A percentile compares a stretch with the other conserved stretches of the same genome.
These are phyloP conservation scores for Talaromyces rugulosus DNA, from an alignment of 2,329 filamentous ascomycete genomes.

Conservation along the genomic window DNA sequence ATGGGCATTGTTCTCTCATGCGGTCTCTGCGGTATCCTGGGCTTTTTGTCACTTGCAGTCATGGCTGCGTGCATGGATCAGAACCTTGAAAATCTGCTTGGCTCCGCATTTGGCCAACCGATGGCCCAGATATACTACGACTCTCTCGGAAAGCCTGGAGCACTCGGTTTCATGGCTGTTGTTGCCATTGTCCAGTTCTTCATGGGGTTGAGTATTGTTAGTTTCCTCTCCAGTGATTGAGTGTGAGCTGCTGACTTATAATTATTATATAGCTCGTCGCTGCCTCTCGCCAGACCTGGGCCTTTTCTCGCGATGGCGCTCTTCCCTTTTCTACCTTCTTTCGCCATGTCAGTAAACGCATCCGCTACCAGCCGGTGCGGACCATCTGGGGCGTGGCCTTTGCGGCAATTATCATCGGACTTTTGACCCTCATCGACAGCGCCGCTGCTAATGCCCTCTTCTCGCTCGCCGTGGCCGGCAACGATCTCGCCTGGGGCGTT, in stretches of 20 bases:
- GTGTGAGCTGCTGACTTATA: background rate
- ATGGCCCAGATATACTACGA: slow-evolving; percentile 60
- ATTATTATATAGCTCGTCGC: slow-evolving; percentile 44
- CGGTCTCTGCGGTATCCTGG: slow-evolving; percentile 53
- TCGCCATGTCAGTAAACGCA: slow-evolving; percentile 50
- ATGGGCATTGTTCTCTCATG: slow-evolving; percentile 57
- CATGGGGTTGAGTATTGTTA: slow-evolving; percentile 50
- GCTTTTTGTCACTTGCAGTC: slow-evolving; percentile 55
- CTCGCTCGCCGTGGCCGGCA: slow-evolving; percentile 56
- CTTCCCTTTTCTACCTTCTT: slow-evolving; percentile 58
- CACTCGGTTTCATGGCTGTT: slow-evolving; percentile 56
- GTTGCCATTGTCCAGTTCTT: slow-evolving; percentile 60
- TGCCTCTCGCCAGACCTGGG: slow-evolving; percentile 59
- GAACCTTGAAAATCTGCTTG: slow-evolving; percentile 48
- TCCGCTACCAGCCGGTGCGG: slow-evolving; percentile 56
- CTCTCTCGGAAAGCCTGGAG: slow-evolving; percentile 56
- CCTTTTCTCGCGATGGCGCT: slow-evolving; percentile 59
- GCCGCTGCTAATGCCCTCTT: slow-evolving; percentile 58
- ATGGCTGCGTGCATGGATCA: slow-evolving; percentile 55
- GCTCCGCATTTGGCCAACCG: slow-evolving; percentile 54
- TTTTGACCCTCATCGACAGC: slow-evolving; percentile 55
- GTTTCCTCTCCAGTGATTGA: background rate
- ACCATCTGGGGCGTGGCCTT: slow-evolving; percentile 53
- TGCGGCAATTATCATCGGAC: slow-evolving; percentile 50
- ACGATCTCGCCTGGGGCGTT: slow-evolving; percentile 57